Conservation (phyloP, 345 rosid species). For the Syzygium aqueum region DNA sequence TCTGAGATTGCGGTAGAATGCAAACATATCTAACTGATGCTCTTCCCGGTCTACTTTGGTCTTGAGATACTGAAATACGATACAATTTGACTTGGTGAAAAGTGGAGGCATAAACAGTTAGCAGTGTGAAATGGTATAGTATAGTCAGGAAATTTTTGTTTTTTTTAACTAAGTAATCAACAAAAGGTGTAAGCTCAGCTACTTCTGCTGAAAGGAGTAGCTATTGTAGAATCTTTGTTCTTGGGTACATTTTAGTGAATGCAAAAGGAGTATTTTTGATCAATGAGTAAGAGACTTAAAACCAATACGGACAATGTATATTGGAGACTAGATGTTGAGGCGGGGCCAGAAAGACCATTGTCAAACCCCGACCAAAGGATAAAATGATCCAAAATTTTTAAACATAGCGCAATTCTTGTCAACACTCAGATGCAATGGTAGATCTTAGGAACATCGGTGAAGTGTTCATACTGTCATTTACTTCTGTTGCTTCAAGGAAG, state of each 20-base stretch:
- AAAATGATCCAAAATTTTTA: too few species aligned
- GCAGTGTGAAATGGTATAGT: background rate
- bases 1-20: background rate
- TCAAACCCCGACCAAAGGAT: too few species aligned
- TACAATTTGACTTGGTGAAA: background rate
- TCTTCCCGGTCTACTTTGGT: background rate
- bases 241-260: background rate
- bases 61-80: background rate
- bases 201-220: background rate
- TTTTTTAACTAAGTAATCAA: background rate
- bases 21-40: background rate
- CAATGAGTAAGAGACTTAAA: background rate
- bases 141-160: background rate
- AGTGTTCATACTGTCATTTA: too few species aligned
- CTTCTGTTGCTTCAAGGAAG: too few species aligned
- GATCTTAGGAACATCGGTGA: too few species aligned
- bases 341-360: too few species aligned
- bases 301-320: background rate
- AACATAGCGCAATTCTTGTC: too few species aligned
- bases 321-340: background rate
- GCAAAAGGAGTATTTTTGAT: background rate
- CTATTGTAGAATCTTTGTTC: background rate
- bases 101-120: background rate
- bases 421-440: too few species aligned
- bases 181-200: background rate